These are phyloP conservation scores for Aspergillus pseudoviridinutans DNA, from an alignment of 2,329 filamentous ascomycete genomes.

Conservation along the genomic window DNA sequence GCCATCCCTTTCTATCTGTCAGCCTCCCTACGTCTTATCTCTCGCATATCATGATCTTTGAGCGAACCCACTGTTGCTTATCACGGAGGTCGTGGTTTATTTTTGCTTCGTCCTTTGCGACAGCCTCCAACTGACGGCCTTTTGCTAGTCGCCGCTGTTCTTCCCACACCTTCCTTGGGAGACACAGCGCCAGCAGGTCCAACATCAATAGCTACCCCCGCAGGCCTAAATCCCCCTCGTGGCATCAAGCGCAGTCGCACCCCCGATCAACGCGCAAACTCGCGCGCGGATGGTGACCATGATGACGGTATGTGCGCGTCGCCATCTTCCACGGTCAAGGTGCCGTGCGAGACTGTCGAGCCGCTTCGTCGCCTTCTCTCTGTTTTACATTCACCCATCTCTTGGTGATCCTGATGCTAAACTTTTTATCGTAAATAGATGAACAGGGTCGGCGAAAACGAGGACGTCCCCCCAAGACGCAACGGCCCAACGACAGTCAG, in stretches of 20 bases:
- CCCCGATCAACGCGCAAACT: conserved; percentile 61
- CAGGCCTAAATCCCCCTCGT: conserved; percentile 52
- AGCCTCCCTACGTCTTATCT: not conserved
- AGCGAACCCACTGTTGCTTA: conserved; percentile 1
- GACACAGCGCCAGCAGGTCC: conserved; percentile 35
- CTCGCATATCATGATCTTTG: not conserved
- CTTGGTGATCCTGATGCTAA: conserved; percentile 13
- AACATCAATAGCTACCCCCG: conserved; percentile 25
- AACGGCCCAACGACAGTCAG: conserved; percentile 35
- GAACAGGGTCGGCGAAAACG: conserved; percentile 47
- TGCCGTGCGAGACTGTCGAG: conserved; percentile 6
- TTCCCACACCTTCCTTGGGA: conserved; percentile 35
- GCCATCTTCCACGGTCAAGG: conserved; percentile 22
- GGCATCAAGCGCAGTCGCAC: conserved; percentile 78
- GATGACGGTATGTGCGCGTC: conserved; percentile 66
- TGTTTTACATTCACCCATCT: not conserved
- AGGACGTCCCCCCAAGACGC: conserved; percentile 48
- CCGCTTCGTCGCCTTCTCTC: conserved; percentile 14
- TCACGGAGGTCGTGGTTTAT: conserved; percentile 10
- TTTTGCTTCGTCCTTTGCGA: conserved; percentile 16
- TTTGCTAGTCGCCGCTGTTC: conserved; percentile 31
- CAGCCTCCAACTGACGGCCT: conserved; percentile 31
- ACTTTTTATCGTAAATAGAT: conserved; percentile 23
- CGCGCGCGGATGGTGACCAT: conserved; percentile 56
- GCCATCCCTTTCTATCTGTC: conserved; percentile 13